Percentiles rank a stretch among this genome's conserved stretches.
These are phyloP conservation scores for Microbotryomycetes sp. DNA, from an alignment of 1,284 basidiomycete genomes.

Conservation along the genomic window DNA sequence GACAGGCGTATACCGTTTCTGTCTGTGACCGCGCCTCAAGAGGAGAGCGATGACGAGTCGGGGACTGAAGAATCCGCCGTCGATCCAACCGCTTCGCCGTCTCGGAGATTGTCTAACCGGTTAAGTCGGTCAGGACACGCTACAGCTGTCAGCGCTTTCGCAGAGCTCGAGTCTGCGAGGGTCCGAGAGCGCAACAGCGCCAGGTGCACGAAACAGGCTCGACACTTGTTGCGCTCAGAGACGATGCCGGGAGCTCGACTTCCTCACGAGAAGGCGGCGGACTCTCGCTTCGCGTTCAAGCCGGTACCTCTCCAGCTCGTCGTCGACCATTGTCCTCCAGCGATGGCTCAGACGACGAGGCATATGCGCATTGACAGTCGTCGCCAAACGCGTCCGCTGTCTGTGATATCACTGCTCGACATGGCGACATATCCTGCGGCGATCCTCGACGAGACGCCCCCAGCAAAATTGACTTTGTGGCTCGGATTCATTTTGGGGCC, in stretches of 20 bases:
- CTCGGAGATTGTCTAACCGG: not conserved
- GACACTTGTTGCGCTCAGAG: constrained; percentile 1
- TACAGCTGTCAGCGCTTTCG: not conserved
- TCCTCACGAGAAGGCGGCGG: not conserved
- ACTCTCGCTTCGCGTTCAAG: constrained; percentile 24
- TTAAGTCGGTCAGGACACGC: not conserved
- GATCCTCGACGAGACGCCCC: constrained; percentile 20
- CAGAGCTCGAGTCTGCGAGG: not conserved
- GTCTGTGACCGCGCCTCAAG: not conserved
- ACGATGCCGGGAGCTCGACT: not conserved
- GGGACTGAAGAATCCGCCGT: not conserved
- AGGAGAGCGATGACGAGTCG: not conserved
- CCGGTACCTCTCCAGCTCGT: constrained; percentile 27
- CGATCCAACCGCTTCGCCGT: not conserved
- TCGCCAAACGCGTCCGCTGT: not conserved
- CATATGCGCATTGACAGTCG: not conserved
- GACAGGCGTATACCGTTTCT: not conserved
- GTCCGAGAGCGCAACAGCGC: not conserved
- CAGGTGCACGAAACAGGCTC: not conserved
- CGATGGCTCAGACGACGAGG: not conserved
- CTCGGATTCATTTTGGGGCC: constrained; percentile 28
- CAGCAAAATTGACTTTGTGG: constrained; percentile 27
- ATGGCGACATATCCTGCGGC: constrained; percentile 5
- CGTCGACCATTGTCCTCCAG: constrained; percentile 17
- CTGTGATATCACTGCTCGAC: constrained; percentile 4